Evolutionary conservation across 1,284 basidiomycete species (phyloP), one percentile per base, ranked within the genome.

Genomic region (Ustilago tritici): DNA sequence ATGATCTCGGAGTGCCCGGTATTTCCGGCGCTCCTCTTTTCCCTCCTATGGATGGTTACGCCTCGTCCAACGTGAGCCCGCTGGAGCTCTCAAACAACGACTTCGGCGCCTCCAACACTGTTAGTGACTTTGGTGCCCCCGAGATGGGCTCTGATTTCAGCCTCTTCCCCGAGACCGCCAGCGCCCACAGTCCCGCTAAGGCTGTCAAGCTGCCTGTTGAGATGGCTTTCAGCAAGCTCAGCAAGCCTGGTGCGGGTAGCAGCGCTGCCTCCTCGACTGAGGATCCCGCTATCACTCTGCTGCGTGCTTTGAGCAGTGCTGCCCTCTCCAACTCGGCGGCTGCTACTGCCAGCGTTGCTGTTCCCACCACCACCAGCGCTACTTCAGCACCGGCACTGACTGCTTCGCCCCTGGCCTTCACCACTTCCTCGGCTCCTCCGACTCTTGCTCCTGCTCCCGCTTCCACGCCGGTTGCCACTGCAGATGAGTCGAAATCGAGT

Each of bases 161-260:
- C 62, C 78, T 80, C 59, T 81, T 78, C 65, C 79, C 78, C 17
- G 75, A 79, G 56, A 58, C 59, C 43, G 19, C 43, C 43, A 19
- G 10, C n/a, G 40, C 43, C n/a, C 9, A 19, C 43, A n/a, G 4
- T 19, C 61, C 56, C 50, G 17, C 10, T 19, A 32, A 28, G 35
- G 36, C 72, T 40, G 40, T 31, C 59, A 65, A 70, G 64, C 69
- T 64, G 8, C 66, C 79, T 56, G 62, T 63, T 40, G 70, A 76
- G 72, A 75, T 78, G 79, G 79, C 76, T 56, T 81, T 81, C 46
- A 79, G 74, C 73, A 70, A 77, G 70, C 70, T 73, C 60, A 57
- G 50, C 68, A 71, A 73, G 65, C 62, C 74, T 38, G 53, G 61
- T 31, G 58, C 61, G n/a, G 65, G 65, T 49, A 57, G 53, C 50